Evolutionary conservation across 768 basidiomycete species (phyloP).

Genomic region (Hericium rajendrae): DNA sequence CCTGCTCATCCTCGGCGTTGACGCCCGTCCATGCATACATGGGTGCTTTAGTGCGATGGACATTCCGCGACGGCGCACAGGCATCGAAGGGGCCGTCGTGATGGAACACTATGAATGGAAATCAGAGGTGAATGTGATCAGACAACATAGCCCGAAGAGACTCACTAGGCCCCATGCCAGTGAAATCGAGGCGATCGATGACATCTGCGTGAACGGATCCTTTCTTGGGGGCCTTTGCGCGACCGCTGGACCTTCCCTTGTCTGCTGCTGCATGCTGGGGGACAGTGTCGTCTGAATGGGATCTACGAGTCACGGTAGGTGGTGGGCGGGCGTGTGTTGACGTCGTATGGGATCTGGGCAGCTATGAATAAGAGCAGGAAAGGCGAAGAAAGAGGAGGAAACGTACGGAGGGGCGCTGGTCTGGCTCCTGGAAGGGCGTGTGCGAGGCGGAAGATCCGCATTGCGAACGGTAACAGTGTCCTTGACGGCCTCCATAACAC

Average conservation of each 20-base stretch:
- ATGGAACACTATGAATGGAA: slow-evolving; percentile 59
- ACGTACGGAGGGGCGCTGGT: slow-evolving; percentile 38
- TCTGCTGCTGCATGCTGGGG: slow-evolving; percentile 27
- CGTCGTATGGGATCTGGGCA: slow-evolving; percentile 1
- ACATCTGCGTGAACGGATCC: slow-evolving; percentile 79
- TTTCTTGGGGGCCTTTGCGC: slow-evolving; percentile 52
- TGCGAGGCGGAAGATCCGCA: slow-evolving; percentile 32
- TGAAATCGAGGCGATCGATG: slow-evolving; percentile 82
- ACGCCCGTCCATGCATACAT: slow-evolving; percentile 64
- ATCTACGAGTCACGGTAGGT: slow-evolving; percentile 28
- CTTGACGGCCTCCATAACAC: slow-evolving; percentile 54
- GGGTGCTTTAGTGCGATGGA: slow-evolving; percentile 68
- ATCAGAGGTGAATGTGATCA: slow-evolving; percentile 14
- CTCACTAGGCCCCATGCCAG: slow-evolving; percentile 77
- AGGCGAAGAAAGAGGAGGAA: slow-evolving; percentile 12
- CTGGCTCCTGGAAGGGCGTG: slow-evolving; percentile 48
- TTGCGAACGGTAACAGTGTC: slow-evolving; percentile 56
- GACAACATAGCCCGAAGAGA: slow-evolving; percentile 15
- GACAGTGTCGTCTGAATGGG: slow-evolving; percentile 41
- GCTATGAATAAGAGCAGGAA: slow-evolving; percentile 2
- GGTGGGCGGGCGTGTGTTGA: slow-evolving; percentile 13
- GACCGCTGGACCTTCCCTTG: slow-evolving; percentile 34
- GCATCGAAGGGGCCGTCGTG: slow-evolving; percentile 91
- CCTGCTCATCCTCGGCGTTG: slow-evolving; percentile 30
- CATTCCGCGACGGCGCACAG: slow-evolving; percentile 84